phyloP scores from a whole-genome alignment of 495 filamentous ascomycete genomes.

The Pyrenula aspistea region DNA sequence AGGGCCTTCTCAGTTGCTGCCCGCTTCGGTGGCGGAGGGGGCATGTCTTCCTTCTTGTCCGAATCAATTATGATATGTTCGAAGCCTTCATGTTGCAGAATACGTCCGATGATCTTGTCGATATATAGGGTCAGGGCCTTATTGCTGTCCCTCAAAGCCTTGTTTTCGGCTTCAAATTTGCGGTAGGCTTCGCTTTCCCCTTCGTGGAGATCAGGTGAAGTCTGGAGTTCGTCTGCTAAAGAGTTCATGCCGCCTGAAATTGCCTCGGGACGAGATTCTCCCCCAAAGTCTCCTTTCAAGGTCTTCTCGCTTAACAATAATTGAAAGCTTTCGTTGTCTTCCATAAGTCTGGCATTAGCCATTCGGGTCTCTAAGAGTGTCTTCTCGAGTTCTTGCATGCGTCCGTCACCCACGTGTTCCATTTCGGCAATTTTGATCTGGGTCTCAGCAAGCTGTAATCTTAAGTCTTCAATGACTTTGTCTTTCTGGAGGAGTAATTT shows the following conservation, averaged over 20 bases:
- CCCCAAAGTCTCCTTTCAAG: conserved; percentile 83
- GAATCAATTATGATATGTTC: conserved; percentile 61
- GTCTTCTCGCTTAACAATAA: conserved; percentile 87
- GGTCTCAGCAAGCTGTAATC: conserved; percentile 83
- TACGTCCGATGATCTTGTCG: conserved; percentile 92
- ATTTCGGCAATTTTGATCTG: conserved; percentile 94
- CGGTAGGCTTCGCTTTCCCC: conserved; percentile 47
- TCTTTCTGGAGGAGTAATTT: conserved; percentile 89
- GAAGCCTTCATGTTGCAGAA: conserved; percentile 87
- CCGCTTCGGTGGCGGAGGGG: conserved; percentile 11
- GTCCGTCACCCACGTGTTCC: conserved; percentile 79
- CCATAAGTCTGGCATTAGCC: conserved; percentile 90
- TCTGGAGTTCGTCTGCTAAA: conserved; percentile 82
- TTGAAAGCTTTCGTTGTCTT: conserved; percentile 97
- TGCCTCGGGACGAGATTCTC: conserved; percentile 27
- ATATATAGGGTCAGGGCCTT: conserved; percentile 95
- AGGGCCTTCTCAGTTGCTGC: conserved; percentile 70
- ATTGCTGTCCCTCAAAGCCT: conserved; percentile 82
- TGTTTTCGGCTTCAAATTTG: conserved; percentile 67
- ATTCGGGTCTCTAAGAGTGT: conserved; percentile 80
- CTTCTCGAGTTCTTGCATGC: conserved; percentile 76
- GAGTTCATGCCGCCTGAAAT: conserved; percentile 36
- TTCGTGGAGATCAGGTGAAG: conserved; percentile 36
- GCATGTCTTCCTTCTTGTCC: conserved; percentile 44
- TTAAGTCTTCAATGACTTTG: conserved; percentile 82